These are phyloP conservation scores for Eleusine coracana DNA, from an alignment of 176 grass and related monocot species.

Conservation along the genomic window DNA sequence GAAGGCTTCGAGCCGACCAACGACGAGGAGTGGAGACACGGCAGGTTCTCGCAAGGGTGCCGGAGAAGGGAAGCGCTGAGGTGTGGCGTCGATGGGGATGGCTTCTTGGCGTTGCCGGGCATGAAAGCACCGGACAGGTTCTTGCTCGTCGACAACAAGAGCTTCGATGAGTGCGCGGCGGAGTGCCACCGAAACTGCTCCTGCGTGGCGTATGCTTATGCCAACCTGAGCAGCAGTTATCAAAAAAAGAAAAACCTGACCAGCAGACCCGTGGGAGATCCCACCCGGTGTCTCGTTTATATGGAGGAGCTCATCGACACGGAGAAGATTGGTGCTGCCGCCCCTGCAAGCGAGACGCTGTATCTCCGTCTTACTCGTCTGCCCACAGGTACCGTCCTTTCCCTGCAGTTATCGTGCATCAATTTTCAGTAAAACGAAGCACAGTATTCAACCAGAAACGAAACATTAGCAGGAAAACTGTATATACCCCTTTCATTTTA, in stretches of 20 bases:
- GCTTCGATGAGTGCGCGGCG: conserved; percentile 17
- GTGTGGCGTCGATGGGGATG: background rate
- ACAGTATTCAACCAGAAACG: background rate
- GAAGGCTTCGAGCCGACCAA: conserved; percentile 45
- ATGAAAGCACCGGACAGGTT: conserved; percentile 18
- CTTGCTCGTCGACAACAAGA: conserved; percentile 27
- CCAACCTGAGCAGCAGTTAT: background rate
- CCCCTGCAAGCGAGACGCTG: conserved; percentile 8
- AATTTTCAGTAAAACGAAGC: background rate
- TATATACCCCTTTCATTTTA: background rate
- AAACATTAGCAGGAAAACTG: background rate
- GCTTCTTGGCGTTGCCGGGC: background rate
- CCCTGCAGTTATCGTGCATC: background rate
- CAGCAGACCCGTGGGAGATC: background rate
- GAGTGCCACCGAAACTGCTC: conserved; percentile 53
- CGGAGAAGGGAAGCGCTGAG: conserved; percentile 11
- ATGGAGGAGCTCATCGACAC: conserved; percentile 36
- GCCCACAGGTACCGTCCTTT: background rate
- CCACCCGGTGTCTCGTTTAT: conserved; percentile 42
- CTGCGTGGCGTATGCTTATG: conserved; percentile 47
- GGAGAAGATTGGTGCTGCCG: background rate
- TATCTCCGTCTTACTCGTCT: conserved; percentile 36
- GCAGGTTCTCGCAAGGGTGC: conserved; percentile 37
- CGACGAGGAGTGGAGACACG: conserved; percentile 10
- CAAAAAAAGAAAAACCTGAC: background rate